Evolutionary conservation across 495 filamentous ascomycete species (phyloP).

Genomic region (Aspergillus indologenus): DNA sequence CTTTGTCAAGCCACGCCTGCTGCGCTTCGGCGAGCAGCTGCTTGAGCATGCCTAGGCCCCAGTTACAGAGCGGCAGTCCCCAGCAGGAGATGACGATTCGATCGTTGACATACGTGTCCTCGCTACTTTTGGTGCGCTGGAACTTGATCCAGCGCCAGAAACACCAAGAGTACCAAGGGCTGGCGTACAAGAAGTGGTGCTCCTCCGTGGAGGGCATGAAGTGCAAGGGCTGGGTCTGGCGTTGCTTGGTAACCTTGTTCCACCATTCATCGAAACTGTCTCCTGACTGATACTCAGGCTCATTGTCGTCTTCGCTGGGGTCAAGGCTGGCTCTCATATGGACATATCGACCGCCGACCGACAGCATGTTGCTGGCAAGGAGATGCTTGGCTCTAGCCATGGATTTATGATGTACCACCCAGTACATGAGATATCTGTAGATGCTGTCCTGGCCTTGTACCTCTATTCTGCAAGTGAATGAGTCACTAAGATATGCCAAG

Average conservation of each 20-base stretch:
- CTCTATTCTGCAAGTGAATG: slow-evolving; percentile 55
- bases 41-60: slow-evolving; percentile 62
- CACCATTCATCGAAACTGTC: slow-evolving; percentile 43
- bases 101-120: slow-evolving; percentile 45
- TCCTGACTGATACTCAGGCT: slow-evolving; percentile 27
- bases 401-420: slow-evolving; percentile 61
- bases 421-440: slow-evolving; percentile 67
- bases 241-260: slow-evolving; percentile 37
- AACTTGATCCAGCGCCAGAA: slow-evolving; percentile 29
- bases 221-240: slow-evolving; percentile 57
- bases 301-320: slow-evolving; percentile 37
- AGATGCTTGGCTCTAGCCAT: slow-evolving; percentile 56
- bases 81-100: slow-evolving; percentile 62
- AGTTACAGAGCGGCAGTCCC: slow-evolving; percentile 34
- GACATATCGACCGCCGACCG: slow-evolving; percentile 48
- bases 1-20: slow-evolving; percentile 51
- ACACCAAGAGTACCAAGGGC: slow-evolving; percentile 42
- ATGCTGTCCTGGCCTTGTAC: slow-evolving; percentile 65
- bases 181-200: slow-evolving; percentile 64
- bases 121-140: slow-evolving; percentile 36
- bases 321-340: slow-evolving; percentile 43
- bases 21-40: slow-evolving; percentile 64
- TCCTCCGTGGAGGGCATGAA: slow-evolving; percentile 63
- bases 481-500: slow-evolving; percentile 4
- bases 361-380: slow-evolving; percentile 55